These are phyloP conservation scores for Botrytis deweyae DNA, from an alignment of 2,329 filamentous ascomycete genomes.

Conservation along the genomic window DNA sequence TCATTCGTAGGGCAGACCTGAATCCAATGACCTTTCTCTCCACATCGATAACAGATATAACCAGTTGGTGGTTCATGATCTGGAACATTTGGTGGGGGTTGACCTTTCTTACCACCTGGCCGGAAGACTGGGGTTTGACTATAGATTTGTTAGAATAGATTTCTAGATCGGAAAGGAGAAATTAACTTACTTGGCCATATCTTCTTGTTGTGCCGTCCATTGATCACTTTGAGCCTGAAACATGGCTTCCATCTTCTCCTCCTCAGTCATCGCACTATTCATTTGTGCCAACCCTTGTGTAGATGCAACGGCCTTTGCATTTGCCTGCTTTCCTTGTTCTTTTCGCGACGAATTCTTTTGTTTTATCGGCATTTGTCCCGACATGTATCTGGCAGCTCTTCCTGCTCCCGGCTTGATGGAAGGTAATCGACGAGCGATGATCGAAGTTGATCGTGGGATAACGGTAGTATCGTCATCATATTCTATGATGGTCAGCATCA, in stretches of 20 bases:
- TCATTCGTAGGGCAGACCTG: constrained; percentile 98
- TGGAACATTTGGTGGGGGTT: constrained; percentile 66
- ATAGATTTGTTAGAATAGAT: constrained; percentile 39
- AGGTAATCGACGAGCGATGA: constrained; percentile 83
- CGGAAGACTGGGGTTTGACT: constrained; percentile 65
- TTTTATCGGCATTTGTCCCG: constrained; percentile 88
- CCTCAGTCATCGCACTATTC: constrained; percentile 81
- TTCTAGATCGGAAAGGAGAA: constrained; percentile 37
- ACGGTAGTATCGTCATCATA: constrained; percentile 98
- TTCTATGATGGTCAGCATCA: constrained; percentile 56
- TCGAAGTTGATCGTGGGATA: constrained; percentile 90
- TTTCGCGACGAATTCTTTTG: constrained; percentile 76
- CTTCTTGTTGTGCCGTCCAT: constrained; percentile 90
- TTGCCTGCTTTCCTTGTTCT: constrained; percentile 59
- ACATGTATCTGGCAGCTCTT: constrained; percentile 90
- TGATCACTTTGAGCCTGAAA: constrained; percentile 86
- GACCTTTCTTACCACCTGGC: constrained; percentile 50
- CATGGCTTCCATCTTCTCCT: constrained; percentile 91
- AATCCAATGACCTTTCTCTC: constrained; percentile 99
- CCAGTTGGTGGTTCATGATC: constrained; percentile 91
- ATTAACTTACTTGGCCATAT: constrained; percentile 73
- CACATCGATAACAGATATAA: constrained; percentile 95
- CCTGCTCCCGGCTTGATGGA: constrained; percentile 83
- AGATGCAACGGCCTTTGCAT: constrained; percentile 54
- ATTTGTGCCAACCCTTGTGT: constrained; percentile 60